Evolutionary conservation across 1,284 basidiomycete species (phyloP).

Genomic region (Fomitiporia mediterranea): DNA sequence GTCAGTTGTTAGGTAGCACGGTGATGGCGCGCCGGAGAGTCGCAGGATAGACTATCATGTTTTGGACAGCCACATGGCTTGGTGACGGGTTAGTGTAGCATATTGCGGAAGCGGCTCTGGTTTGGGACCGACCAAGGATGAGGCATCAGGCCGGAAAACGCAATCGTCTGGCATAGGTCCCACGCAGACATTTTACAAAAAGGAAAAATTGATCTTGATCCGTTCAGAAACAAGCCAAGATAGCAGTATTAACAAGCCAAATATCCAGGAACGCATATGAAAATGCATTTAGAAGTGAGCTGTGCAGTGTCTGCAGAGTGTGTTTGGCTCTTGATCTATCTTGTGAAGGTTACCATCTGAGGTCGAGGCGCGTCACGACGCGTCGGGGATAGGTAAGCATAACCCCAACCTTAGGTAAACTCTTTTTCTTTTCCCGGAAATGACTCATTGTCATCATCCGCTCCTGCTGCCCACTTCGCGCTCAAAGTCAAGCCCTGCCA

Average conservation of each 20-base stretch:
- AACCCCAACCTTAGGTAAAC: too few species aligned
- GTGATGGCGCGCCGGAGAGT: conserved; percentile 16
- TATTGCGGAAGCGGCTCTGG: conserved; percentile 15
- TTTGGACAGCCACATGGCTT: conserved; percentile 17
- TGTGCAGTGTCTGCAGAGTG: too few species aligned
- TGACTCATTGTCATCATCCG: conserved; percentile 2
- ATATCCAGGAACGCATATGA: background rate
- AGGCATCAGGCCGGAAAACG: conserved; percentile 10
- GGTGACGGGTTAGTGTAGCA: conserved; percentile 5
- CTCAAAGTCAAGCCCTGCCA: background rate
- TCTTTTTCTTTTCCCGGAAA: conserved; percentile 4
- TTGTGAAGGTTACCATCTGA: background rate
- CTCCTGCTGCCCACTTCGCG: background rate
- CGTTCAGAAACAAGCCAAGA: conserved; percentile 8
- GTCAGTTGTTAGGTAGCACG: conserved; percentile 19
- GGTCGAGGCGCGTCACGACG: background rate
- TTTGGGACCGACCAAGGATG: conserved; percentile 7
- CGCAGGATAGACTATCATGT: conserved; percentile 18
- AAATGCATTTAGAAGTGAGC: background rate
- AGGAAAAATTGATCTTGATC: conserved; percentile 9
- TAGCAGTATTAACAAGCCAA: background rate
- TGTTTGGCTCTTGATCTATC: too few species aligned
- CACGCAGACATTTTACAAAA: conserved; percentile 6
- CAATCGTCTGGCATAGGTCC: conserved; percentile 7
- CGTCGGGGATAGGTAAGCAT: background rate